Evolutionary conservation across 768 basidiomycete genomes (phyloP).

Genomic region (Ramaria rubella): DNA sequence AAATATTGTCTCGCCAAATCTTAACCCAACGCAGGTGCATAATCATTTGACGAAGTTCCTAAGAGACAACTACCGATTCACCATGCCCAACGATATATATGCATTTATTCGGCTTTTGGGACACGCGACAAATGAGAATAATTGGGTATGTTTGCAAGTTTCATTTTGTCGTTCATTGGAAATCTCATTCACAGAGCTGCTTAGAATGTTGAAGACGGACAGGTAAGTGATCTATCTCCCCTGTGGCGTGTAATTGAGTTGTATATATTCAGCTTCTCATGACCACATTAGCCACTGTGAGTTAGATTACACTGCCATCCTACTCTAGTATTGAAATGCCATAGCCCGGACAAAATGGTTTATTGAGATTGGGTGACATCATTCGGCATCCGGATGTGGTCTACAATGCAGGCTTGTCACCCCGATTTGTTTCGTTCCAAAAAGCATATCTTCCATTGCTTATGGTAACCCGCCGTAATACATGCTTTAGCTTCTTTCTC

Average conservation of each 20-base stretch:
- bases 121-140: conserved; percentile 12
- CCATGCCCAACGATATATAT: conserved; percentile 36
- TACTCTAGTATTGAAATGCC: background rate
- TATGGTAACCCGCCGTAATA: conserved; percentile 29
- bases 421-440: conserved; percentile 48
- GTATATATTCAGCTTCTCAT: conserved; percentile 31
- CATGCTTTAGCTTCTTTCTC: too few relatives aligned
- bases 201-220: conserved; percentile 46
- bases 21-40: conserved; percentile 45
- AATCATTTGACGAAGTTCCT: conserved; percentile 39
- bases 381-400: conserved; percentile 41
- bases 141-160: conserved; percentile 18
- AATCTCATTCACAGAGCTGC: too few relatives aligned
- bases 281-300: conserved; percentile 32
- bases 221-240: conserved; percentile 30
- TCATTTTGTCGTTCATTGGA: too few relatives aligned
- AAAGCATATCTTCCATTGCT: conserved; percentile 48
- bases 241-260: background rate
- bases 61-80: conserved; percentile 38
- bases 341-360: conserved; percentile 29
- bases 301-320: background rate
- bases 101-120: conserved; percentile 29
- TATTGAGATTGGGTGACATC: conserved; percentile 44
- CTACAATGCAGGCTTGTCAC: conserved; percentile 28
- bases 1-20: conserved; percentile 39